Evolutionary conservation across 192 early-diverging fungal species (phyloP), one percentile per base, ranked within the genome.

Genomic region (Coemansia umbellata): DNA sequence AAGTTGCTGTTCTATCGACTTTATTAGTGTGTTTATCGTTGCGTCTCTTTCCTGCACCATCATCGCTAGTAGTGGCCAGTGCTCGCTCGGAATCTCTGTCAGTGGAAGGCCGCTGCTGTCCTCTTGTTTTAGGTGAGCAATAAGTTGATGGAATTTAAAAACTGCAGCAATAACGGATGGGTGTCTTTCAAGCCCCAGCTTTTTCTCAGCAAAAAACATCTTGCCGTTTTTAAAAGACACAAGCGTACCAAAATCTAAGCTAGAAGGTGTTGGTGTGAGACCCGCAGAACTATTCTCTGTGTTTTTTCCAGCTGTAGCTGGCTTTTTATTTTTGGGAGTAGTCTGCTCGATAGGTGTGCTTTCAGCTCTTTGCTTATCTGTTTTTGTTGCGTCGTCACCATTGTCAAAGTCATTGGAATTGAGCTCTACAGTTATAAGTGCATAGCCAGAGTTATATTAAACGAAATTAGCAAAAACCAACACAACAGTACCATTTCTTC

Each of bases 41-140:
- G 42, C 52, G 14, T 67, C 69, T 5, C 66, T 58, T 28, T 78
- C 76, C 18, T 78, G 76, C 5, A 69, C 61, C 15, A 78, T 45
- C 60, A 68, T 60, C 7, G 76, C 76, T 24, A 78, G 28, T 11
- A 78, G 52, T 6, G 69, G 36, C 44, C 35, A 32, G 50, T 67
- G 64, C 17, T 66, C 63, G 15, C 26, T 14, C 13, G 71, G 59
- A 10, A 74, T 67, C 9, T 17, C 37, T 15, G 39, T 32, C 14
- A 74, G 39, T 1, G 71, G 71, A 18, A 74, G 55, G 6, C 49
- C 30, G 3, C 31, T 56, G 26, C 23, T 13, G 13, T 28, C 24
- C 7, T 59, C 37, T 31, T 55, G 54, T 31, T 50, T 57, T n/a
- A 58, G 50, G 51, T 65, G 54, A 2, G 63, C 63, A 43, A 74